Conservation (phyloP, 495 filamentous ascomycete genomes). For the Penicillium argentinense region DNA sequence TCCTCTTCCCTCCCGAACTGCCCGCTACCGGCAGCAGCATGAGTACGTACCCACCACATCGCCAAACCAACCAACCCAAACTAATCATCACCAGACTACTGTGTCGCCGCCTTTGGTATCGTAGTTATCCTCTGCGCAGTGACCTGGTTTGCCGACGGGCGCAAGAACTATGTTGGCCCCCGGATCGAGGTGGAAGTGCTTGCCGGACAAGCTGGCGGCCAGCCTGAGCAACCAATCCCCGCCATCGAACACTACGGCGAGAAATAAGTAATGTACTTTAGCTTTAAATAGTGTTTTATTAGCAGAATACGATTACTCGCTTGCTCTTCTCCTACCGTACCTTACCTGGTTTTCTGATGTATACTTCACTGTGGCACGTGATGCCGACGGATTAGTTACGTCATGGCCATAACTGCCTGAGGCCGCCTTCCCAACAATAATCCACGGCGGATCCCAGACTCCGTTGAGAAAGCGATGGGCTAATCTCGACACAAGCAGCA, state of each 20-base stretch:
- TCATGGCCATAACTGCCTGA: constrained; percentile 16
- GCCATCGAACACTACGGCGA: constrained; percentile 14
- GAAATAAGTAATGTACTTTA: constrained; percentile 1
- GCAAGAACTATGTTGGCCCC: constrained; percentile 69
- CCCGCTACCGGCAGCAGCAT: constrained; percentile 69
- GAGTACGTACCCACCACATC: constrained; percentile 49
- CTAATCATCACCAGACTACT: constrained; percentile 53
- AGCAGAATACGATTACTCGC: neutral
- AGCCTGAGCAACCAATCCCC: constrained; percentile 19
- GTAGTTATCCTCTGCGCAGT: constrained; percentile 62
- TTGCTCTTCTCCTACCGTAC: neutral
- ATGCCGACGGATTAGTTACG: constrained; percentile 15
- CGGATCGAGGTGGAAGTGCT: constrained; percentile 50
- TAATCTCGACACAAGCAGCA: constrained; percentile 6
- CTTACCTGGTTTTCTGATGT: neutral
- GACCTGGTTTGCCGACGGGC: constrained; percentile 72
- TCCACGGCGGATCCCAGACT: constrained; percentile 9
- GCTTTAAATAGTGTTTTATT: neutral
- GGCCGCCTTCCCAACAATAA: constrained; percentile 25
- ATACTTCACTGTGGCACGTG: constrained; percentile 12
- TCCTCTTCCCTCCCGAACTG: constrained; percentile 70
- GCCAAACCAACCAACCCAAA: neutral
- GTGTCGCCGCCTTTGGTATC: constrained; percentile 67
- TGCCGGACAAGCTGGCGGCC: constrained; percentile 18
- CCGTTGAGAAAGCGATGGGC: constrained; percentile 10